A percentile compares a stretch with the other conserved stretches of the same genome.
Evolutionary conservation across 345 rosid species (phyloP).

Genomic region (Viola odorata): DNA sequence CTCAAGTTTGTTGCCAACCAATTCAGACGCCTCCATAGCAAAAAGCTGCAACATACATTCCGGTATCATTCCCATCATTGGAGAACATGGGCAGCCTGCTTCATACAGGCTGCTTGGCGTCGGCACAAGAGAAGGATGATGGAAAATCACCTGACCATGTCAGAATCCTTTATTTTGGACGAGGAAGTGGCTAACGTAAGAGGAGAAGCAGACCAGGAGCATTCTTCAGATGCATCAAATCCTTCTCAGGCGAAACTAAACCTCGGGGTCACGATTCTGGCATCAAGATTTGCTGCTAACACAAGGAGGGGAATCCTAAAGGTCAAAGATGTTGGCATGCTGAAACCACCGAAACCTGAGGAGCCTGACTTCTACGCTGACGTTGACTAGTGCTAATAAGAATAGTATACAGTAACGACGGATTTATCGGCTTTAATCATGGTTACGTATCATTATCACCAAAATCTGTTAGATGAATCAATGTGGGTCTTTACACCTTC

Average conservation of each 20-base stretch:
- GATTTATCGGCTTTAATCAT: background rate
- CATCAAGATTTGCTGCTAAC: constrained; percentile 83
- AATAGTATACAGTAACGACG: background rate
- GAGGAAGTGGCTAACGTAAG: constrained; percentile 20
- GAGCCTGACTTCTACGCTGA: constrained; percentile 80
- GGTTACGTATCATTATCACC: too few relatives aligned
- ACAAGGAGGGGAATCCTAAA: constrained; percentile 76
- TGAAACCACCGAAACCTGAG: constrained; percentile 71
- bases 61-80: constrained; percentile 59
- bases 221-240: constrained; percentile 12
- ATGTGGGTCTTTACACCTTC: too few relatives aligned
- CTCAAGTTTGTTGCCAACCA: constrained; percentile 64
- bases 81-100: constrained; percentile 72
- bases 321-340: constrained; percentile 56
- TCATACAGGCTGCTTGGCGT: constrained; percentile 57
- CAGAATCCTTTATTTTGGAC: constrained; percentile 32
- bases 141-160: constrained; percentile 35
- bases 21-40: constrained; percentile 58
- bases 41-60: constrained; percentile 56
- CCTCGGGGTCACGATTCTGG: constrained; percentile 63
- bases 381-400: constrained; percentile 9
- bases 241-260: constrained; percentile 47
- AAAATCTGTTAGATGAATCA: too few relatives aligned
- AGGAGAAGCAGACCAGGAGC: constrained; percentile 20
- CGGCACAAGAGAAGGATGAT: constrained; percentile 42